phyloP scores from a whole-genome alignment of 202 grass and related monocot genomes.

The Schoenoplectus triqueter region DNA sequence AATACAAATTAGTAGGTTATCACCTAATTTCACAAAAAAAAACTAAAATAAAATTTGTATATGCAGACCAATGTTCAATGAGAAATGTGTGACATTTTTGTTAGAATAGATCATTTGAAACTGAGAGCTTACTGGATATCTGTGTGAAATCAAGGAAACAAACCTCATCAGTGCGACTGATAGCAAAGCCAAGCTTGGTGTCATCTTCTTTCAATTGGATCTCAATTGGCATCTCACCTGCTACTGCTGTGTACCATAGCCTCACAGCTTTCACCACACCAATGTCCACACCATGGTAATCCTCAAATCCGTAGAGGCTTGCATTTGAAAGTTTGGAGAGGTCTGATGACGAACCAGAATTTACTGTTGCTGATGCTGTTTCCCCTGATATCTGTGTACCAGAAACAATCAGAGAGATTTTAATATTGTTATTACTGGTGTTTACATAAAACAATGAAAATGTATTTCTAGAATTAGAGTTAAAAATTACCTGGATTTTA shows the following conservation, averaged over 20 bases:
- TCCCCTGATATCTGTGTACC: constrained; percentile 84
- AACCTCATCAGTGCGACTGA: constrained; percentile 97
- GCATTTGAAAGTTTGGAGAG: constrained; percentile 86
- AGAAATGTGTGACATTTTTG: background rate
- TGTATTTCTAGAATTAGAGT: no score
- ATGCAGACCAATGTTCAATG: background rate
- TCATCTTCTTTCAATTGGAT: constrained; percentile 76
- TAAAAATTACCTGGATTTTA: background rate
- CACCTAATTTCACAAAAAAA: no score
- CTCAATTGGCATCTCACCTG: constrained; percentile 74
- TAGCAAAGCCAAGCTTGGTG: constrained; percentile 84
- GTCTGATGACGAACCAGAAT: constrained; percentile 76
- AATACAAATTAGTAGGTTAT: no score
- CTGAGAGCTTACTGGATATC: background rate
- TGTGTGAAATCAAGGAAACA: background rate
- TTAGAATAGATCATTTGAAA: background rate
- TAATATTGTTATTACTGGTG: background rate
- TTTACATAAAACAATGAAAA: background rate
- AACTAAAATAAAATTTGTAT: no score
- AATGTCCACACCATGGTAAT: constrained; percentile 98
- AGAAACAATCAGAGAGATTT: background rate
- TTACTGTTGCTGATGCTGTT: constrained; percentile 86
- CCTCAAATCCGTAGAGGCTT: constrained; percentile 96
- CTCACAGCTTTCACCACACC: constrained; percentile 94
- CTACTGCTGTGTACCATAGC: constrained; percentile 80